Percentiles rank a stretch among this genome's conserved stretches.
phyloP scores from a whole-genome alignment of 805 yeast genomes.

The Candida vartiovaarae region DNA sequence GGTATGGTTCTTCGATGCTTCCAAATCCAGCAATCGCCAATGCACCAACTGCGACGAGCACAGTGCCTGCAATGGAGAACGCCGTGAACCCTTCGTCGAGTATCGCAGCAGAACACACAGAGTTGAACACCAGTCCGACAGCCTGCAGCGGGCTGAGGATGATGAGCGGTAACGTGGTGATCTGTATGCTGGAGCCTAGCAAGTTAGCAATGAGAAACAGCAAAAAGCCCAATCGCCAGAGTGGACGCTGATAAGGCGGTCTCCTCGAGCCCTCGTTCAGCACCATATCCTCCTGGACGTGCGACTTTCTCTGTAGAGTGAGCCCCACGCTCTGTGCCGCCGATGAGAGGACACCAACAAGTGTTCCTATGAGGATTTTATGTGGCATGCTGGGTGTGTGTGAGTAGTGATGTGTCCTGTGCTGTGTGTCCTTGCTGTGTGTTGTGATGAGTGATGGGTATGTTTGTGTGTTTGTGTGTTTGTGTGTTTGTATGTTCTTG shows the following conservation, averaged over 20 bases:
- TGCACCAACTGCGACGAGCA: slow-evolving; percentile 67
- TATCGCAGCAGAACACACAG: slow-evolving; percentile 60
- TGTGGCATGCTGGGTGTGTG: neutral
- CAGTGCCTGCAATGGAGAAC: slow-evolving; percentile 55
- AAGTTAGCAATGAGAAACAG: slow-evolving; percentile 69
- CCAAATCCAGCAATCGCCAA: slow-evolving; percentile 72
- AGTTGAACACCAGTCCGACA: slow-evolving; percentile 81
- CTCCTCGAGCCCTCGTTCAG: slow-evolving; percentile 11
- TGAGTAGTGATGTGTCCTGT: no score
- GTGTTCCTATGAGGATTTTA: slow-evolving; percentile 48
- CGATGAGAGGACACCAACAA: slow-evolving; percentile 67
- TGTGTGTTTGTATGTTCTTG: no score
- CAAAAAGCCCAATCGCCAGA: slow-evolving; percentile 72
- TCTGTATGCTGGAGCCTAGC: slow-evolving; percentile 76
- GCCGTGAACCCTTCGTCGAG: slow-evolving; percentile 62
- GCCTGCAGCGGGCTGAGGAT: slow-evolving; percentile 80
- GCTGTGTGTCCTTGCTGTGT: no score
- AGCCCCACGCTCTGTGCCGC: slow-evolving; percentile 78
- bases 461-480: no score
- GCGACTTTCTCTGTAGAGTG: slow-evolving; percentile 75
- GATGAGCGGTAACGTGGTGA: slow-evolving; percentile 75
- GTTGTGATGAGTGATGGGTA: no score
- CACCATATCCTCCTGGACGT: slow-evolving; percentile 37
- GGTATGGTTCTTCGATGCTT: slow-evolving; percentile 45
- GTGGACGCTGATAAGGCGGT: slow-evolving; percentile 37